Percentiles rank a stretch among this genome's conserved stretches.
phyloP scores from a whole-genome alignment of 2,329 filamentous ascomycete species.

The Endocalyx cinctus region DNA sequence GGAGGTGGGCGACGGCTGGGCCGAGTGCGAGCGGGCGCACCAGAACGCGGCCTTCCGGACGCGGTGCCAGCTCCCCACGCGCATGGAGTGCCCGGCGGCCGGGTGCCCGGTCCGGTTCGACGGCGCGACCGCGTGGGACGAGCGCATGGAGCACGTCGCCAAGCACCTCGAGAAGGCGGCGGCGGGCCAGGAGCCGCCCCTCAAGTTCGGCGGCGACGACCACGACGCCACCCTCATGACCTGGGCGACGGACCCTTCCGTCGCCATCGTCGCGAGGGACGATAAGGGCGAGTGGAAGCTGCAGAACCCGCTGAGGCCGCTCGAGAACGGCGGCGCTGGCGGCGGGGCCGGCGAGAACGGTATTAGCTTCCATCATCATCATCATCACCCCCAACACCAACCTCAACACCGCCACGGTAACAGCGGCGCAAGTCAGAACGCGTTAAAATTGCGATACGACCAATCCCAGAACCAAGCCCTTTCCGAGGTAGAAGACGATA shows the following conservation, averaged over 20 bases:
- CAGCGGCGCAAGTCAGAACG: too few relatives aligned
- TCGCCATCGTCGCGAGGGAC: slow-evolving; percentile 22
- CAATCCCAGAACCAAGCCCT: too few relatives aligned
- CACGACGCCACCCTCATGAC: slow-evolving; percentile 24
- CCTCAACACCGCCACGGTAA: too few relatives aligned
- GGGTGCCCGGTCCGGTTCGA: slow-evolving; percentile 59
- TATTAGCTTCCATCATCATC: too few relatives aligned
- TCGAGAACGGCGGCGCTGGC: slow-evolving; percentile 1
- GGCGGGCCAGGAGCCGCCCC: slow-evolving; percentile 21
- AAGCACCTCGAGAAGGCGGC: slow-evolving; percentile 64
- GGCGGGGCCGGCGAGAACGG: slow-evolving; percentile 9
- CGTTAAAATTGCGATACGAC: too few relatives aligned
- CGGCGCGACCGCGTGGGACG: slow-evolving; percentile 67
- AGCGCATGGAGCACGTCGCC: slow-evolving; percentile 83
- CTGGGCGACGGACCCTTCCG: slow-evolving; percentile 25
- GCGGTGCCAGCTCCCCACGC: slow-evolving; percentile 58
- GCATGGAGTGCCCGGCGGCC: slow-evolving; percentile 56
- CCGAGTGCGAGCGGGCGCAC: slow-evolving; percentile 51
- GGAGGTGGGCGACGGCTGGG: slow-evolving; percentile 35
- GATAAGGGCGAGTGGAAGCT: slow-evolving; percentile 22
- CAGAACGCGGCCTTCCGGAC: slow-evolving; percentile 54
- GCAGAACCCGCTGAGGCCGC: slow-evolving; percentile 24
- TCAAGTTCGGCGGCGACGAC: slow-evolving; percentile 22
- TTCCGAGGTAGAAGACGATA: slow-evolving; percentile 18
- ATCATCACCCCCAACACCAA: too few relatives aligned